Percentiles rank a stretch among this genome's conserved stretches.
These are phyloP conservation scores for Plasmodium chabaudi DNA, from an alignment of 169 alveolate genomes.

Conservation along the genomic window DNA sequence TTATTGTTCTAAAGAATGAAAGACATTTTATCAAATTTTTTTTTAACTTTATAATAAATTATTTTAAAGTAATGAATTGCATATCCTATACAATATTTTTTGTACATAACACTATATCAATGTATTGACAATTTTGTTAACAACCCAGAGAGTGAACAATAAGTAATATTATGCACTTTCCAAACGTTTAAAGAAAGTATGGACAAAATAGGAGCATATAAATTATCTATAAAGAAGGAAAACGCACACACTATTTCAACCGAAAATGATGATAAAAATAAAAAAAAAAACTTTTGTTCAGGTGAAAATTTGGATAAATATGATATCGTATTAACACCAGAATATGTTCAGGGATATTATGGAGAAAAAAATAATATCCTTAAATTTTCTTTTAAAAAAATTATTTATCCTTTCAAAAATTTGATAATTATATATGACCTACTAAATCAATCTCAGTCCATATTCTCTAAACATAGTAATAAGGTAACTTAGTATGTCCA, in stretches of 20 bases:
- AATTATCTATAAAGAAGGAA: slow-evolving; percentile 14
- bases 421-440: slow-evolving; percentile 55
- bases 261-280: background rate
- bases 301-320: background rate
- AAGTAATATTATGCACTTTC: background rate
- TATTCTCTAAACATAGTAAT: slow-evolving; percentile 49
- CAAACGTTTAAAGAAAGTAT: slow-evolving; percentile 1
- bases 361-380: slow-evolving; percentile 36
- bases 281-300: background rate
- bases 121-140: no score
- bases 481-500: slow-evolving; percentile 1
- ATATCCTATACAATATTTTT: no score
- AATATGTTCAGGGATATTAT: slow-evolving; percentile 48
- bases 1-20: no score
- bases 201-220: slow-evolving; percentile 11
- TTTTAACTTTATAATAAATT: no score
- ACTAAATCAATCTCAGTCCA: slow-evolving; percentile 18
- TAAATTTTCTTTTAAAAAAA: slow-evolving; percentile 30
- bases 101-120: no score
- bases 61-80: no score
- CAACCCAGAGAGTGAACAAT: background rate
- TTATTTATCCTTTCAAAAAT: slow-evolving; percentile 33
- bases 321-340: slow-evolving; percentile 19
- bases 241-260: background rate
- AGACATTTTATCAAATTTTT: no score